Evolutionary conservation across 1,139 yeast genomes (phyloP), one percentile per base, ranked within the genome.

Genomic region (Protomyces lactucae-debilis): DNA sequence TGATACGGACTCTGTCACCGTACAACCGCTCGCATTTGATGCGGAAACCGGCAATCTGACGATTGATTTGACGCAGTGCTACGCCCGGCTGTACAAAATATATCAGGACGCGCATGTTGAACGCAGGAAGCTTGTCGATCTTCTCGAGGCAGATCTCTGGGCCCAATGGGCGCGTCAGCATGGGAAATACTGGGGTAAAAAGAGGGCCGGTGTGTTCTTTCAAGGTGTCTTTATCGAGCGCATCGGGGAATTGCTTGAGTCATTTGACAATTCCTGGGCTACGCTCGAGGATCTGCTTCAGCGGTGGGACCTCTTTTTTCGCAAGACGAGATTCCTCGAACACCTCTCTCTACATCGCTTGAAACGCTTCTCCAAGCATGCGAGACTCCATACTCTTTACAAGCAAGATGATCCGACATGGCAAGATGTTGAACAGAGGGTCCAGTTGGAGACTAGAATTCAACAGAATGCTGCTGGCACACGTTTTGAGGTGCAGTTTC

Each of bases 111-210:
- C 23, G 14, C 21, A 35, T 4, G 6, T 23, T 6, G 55, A 52
- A 21, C 55, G 55, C 8, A n/a, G 39, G 23, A n/a, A 18, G 5
- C 55, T 52, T 39, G n/a, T 21, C 25, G 39, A 35, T 28, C 37
- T 52, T 6, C 39, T 52, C 14, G 55, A 52, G 39, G 40, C 55
- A 6, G 55, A 52, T 21, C 55, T 52, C 28, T 52, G 55, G 55
- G 16, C 25, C 9, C 40, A 18, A 14, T 52, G 55, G 55, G 55
- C 48, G 25, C 46, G 21, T 37, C 25, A 39, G 18, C 12, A 54
- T 39, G 35, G 48, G 8, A 37, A 54, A 16, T 36, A 36, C 32
- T 54, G 48, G 57, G 46, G 48, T 1, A 54, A 54, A 32, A 36
- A 21, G 21, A 23, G 12, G 25, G 37, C 40, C 8, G 48, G 57